phyloP scores from a whole-genome alignment of 768 basidiomycete genomes.

The Pisolithus marmoratus region DNA sequence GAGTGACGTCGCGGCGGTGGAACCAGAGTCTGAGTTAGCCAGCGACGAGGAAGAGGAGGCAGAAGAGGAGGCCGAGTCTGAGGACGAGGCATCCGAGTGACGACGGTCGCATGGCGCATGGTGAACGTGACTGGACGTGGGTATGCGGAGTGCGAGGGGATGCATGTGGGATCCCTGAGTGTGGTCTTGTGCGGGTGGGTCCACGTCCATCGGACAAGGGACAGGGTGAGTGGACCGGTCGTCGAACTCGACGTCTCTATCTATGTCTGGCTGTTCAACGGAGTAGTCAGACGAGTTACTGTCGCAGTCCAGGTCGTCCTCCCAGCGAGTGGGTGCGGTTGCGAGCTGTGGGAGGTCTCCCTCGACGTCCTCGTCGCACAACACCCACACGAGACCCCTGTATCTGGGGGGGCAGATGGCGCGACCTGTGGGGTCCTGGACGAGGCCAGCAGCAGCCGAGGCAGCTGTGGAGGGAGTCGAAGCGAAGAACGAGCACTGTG shows the following conservation, averaged over 20 bases:
- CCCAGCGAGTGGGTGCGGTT: slow-evolving; percentile 10
- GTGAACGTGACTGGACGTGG: slow-evolving; percentile 15
- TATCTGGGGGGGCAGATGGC: slow-evolving; percentile 38
- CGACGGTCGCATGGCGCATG: slow-evolving; percentile 22
- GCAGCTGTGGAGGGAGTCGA: slow-evolving; percentile 19
- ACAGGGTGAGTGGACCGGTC: slow-evolving; percentile 1
- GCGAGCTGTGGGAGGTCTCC: slow-evolving; percentile 1
- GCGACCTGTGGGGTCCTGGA: slow-evolving; percentile 20
- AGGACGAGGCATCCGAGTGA: slow-evolving; percentile 22
- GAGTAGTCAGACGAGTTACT: slow-evolving; percentile 25
- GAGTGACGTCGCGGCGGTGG: slow-evolving; percentile 24
- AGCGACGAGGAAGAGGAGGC: slow-evolving; percentile 15
- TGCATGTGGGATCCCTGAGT: slow-evolving; percentile 29
- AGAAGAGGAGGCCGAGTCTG: slow-evolving; percentile 20
- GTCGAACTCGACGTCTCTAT: slow-evolving; percentile 24
- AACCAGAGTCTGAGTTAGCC: slow-evolving; percentile 13
- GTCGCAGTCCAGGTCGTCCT: slow-evolving; percentile 27
- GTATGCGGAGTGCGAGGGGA: slow-evolving; percentile 31
- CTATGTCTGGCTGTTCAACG: slow-evolving; percentile 1
- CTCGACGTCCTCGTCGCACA: slow-evolving; percentile 64
- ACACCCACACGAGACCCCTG: slow-evolving; percentile 80
- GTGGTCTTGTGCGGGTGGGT: slow-evolving; percentile 5
- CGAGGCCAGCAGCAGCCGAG: slow-evolving; percentile 17
- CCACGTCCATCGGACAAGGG: slow-evolving; percentile 17
- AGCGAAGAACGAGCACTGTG: slow-evolving; percentile 79